Evolutionary conservation across 768 basidiomycete genomes (phyloP).

Genomic region (Collybia mongolica): DNA sequence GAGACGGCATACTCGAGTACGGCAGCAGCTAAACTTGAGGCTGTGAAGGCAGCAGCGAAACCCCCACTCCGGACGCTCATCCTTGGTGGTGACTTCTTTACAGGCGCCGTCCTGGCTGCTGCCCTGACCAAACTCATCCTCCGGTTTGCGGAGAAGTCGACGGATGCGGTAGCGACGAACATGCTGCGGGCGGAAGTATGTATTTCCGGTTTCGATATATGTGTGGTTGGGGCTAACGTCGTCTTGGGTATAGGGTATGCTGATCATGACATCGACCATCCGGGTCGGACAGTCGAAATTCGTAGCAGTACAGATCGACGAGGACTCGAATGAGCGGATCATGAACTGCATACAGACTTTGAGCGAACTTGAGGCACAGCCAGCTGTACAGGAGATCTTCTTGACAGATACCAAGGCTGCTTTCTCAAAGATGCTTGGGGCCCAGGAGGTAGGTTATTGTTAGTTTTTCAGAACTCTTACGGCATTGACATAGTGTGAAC

Average conservation of each 20-base stretch:
- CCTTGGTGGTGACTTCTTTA: constrained; percentile 96
- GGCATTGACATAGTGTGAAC: not conserved
- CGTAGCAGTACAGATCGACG: constrained; percentile 92
- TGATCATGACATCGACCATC: constrained; percentile 97
- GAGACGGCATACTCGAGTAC: constrained; percentile 83
- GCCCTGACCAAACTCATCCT: constrained; percentile 91
- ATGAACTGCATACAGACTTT: constrained; percentile 94
- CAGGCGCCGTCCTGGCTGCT: constrained; percentile 85
- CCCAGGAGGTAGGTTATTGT: constrained; percentile 71
- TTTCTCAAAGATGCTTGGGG: constrained; percentile 92
- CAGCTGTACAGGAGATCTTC: constrained; percentile 67
- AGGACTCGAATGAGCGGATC: constrained; percentile 95
- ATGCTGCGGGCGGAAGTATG: constrained; percentile 81
- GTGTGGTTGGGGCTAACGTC: not conserved
- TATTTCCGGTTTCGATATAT: not conserved
- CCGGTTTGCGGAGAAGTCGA: constrained; percentile 59
- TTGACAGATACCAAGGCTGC: constrained; percentile 87
- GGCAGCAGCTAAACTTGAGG: constrained; percentile 66
- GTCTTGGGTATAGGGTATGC: constrained; percentile 65
- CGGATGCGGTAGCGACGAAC: constrained; percentile 53
- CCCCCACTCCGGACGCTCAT: constrained; percentile 88
- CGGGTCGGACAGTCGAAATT: constrained; percentile 98
- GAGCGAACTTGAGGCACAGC: constrained; percentile 66
- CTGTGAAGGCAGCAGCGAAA: constrained; percentile 83
- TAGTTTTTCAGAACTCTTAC: too few species aligned